Evolutionary conservation across 192 early-diverging fungal species (phyloP).

Genomic region (Dissophora ornata): DNA sequence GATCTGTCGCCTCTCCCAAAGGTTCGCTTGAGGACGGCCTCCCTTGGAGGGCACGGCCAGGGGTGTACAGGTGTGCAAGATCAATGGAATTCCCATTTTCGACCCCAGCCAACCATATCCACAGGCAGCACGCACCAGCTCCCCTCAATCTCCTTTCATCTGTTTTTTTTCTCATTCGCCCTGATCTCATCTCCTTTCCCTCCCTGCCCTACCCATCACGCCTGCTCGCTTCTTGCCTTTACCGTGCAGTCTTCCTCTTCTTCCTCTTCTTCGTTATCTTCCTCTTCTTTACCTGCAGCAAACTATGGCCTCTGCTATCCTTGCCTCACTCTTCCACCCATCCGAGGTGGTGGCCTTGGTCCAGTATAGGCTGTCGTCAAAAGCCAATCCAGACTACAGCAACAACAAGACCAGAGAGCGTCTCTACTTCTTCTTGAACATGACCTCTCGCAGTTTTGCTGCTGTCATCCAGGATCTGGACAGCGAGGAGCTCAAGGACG

Average conservation of each 20-base stretch:
- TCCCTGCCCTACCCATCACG: too few species aligned
- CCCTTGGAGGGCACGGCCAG: too few species aligned
- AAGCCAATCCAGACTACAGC: slow-evolving; percentile 66
- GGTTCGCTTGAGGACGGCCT: too few species aligned
- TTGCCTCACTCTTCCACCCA: slow-evolving; percentile 82
- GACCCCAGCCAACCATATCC: too few species aligned
- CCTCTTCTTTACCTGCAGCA: slow-evolving; percentile 7
- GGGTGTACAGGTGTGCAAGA: too few species aligned
- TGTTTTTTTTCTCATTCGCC: not conserved
- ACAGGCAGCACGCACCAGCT: too few species aligned
- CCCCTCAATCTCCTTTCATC: not conserved
- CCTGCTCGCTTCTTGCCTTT: not conserved
- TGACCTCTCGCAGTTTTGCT: slow-evolving; percentile 96
- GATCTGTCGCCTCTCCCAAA: too few species aligned
- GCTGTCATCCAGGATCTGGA: slow-evolving; percentile 92
- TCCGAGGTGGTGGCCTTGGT: slow-evolving; percentile 88
- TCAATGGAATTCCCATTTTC: too few species aligned
- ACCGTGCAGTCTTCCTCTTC: not conserved
- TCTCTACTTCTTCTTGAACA: slow-evolving; percentile 92
- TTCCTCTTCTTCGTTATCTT: not conserved
- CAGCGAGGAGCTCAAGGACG: slow-evolving; percentile 76
- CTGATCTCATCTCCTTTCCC: slow-evolving; percentile 1
- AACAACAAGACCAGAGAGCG: slow-evolving; percentile 65
- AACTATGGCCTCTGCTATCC: slow-evolving; percentile 63
- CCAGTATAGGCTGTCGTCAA: slow-evolving; percentile 65